A percentile compares a stretch with the other conserved stretches of the same genome.
Evolutionary conservation across 2,329 filamentous ascomycete genomes (phyloP).

Genomic region (Colletotrichum lentis): DNA sequence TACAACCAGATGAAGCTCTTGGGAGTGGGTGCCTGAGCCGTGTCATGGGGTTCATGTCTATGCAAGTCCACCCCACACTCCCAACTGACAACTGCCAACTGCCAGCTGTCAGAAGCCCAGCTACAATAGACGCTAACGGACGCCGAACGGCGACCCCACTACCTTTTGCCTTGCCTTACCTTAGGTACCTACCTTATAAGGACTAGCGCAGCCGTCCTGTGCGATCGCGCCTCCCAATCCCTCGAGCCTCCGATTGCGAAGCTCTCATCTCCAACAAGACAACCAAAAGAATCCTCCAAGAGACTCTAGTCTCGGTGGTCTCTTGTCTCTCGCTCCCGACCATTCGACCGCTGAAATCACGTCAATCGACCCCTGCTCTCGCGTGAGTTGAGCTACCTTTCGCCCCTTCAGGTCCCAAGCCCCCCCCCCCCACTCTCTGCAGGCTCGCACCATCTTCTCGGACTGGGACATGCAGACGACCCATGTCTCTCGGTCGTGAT

Average conservation of each 20-base stretch:
- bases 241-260: constrained; percentile 1
- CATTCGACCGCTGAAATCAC: constrained; percentile 8
- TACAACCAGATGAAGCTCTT: constrained; percentile 6
- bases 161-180: not conserved
- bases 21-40: not conserved
- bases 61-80: too few relatives aligned
- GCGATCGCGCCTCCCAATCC: constrained; percentile 10
- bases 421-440: not conserved
- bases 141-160: constrained; percentile 9
- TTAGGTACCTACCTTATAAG: too few relatives aligned
- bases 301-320: not conserved
- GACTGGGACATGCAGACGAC: constrained; percentile 18
- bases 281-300: constrained; percentile 8
- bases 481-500: constrained; percentile 30
- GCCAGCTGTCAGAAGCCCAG: not conserved
- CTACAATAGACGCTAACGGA: constrained; percentile 16
- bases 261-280: not conserved
- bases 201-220: constrained; percentile 8
- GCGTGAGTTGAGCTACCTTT: constrained; percentile 20
- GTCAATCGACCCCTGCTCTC: constrained; percentile 44
- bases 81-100: too few relatives aligned
- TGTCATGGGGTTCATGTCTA: constrained; percentile 15
- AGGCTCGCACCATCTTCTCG: not conserved
- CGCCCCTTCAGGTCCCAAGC: not conserved
- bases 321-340: not conserved